Conservation (phyloP, 1,284 basidiomycete species). For the Sporisorium iseilematis-ciliati region DNA sequence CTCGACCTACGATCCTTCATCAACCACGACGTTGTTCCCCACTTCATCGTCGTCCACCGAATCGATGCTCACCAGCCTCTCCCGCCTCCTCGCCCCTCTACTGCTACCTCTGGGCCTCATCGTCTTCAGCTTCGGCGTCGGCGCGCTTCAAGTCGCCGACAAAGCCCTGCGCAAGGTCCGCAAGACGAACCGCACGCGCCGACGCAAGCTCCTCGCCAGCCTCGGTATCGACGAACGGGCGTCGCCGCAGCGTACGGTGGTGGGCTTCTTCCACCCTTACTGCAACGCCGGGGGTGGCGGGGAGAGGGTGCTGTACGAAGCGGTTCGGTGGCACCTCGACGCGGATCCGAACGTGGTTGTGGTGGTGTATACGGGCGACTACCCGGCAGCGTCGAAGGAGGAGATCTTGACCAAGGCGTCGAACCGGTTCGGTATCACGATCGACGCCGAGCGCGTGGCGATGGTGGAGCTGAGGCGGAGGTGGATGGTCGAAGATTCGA, state of each 20-base stretch:
- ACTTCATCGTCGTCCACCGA: background rate
- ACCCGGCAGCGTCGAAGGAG: constrained; percentile 75
- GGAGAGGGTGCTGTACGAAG: constrained; percentile 95
- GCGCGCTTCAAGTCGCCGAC: constrained; percentile 37
- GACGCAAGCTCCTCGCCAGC: constrained; percentile 27
- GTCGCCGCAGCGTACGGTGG: constrained; percentile 19
- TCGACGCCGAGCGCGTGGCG: constrained; percentile 77
- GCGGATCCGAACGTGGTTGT: constrained; percentile 79
- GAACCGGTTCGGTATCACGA: constrained; percentile 82
- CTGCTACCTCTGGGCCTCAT: constrained; percentile 29
- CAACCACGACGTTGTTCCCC: no score
- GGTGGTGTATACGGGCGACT: constrained; percentile 85
- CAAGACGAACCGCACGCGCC: constrained; percentile 26
- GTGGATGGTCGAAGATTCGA: constrained; percentile 81
- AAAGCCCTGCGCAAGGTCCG: constrained; percentile 24
- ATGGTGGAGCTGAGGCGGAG: constrained; percentile 84
- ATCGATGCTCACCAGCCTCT: constrained; percentile 10
- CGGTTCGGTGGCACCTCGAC: constrained; percentile 82
- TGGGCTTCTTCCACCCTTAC: constrained; percentile 93
- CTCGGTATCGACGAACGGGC: constrained; percentile 36
- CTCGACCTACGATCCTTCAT: constrained; percentile 7
- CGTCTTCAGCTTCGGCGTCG: constrained; percentile 25
- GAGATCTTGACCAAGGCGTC: constrained; percentile 76
- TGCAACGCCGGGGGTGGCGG: constrained; percentile 98
- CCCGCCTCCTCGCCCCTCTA: constrained; percentile 19